These are phyloP conservation scores for Boletus tomentosulus DNA, from an alignment of 768 basidiomycete species.

Conservation along the genomic window DNA sequence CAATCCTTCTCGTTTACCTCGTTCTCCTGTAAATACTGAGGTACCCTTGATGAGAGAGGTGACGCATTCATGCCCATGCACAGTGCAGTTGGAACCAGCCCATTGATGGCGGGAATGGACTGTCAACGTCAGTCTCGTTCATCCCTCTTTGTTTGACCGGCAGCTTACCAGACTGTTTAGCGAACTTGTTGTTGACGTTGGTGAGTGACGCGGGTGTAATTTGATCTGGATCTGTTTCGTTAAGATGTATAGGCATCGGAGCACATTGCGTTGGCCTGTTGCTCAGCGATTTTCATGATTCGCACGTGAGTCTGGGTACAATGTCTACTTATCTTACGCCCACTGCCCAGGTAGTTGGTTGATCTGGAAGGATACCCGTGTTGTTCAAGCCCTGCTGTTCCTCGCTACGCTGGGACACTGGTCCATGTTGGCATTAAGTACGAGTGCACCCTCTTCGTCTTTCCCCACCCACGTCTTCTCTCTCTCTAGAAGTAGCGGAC, in stretches of 20 bases:
- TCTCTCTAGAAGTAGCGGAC: constrained; percentile 2
- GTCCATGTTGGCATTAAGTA: constrained; percentile 10
- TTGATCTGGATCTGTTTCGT: too few relatives aligned
- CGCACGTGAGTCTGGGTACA: constrained; percentile 17
- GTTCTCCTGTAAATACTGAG: constrained; percentile 6
- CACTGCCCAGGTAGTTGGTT: constrained; percentile 15
- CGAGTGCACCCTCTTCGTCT: background rate
- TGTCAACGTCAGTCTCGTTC: constrained; percentile 16
- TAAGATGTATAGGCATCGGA: background rate
- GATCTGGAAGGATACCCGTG: constrained; percentile 19
- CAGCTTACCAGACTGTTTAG: too few relatives aligned
- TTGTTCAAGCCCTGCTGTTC: constrained; percentile 9
- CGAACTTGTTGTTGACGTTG: too few relatives aligned
- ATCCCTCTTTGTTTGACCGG: too few relatives aligned
- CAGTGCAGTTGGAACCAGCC: constrained; percentile 1
- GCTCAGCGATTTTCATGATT: constrained; percentile 21
- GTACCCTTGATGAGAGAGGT: background rate
- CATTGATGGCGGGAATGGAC: background rate
- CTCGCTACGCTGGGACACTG: constrained; percentile 19
- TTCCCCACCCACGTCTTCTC: too few relatives aligned
- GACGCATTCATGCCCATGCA: background rate
- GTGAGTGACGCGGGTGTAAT: too few relatives aligned
- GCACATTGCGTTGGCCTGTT: constrained; percentile 11
- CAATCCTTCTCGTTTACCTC: background rate
- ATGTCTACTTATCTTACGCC: too few relatives aligned